These are phyloP conservation scores for Myxozyma udenii DNA, from an alignment of 805 yeast genomes.

Conservation along the genomic window DNA sequence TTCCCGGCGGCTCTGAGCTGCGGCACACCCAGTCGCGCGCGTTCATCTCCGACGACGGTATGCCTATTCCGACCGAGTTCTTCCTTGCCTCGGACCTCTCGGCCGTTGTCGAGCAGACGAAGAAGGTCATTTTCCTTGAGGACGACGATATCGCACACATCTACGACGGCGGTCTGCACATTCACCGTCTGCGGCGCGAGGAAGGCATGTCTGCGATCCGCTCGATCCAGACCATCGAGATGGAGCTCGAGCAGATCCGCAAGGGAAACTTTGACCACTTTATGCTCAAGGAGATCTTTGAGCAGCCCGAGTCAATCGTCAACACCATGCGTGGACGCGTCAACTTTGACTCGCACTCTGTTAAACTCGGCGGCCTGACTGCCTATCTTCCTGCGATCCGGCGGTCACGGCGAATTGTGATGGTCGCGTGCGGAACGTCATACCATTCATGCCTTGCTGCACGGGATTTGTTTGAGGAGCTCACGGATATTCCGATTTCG, in stretches of 20 bases:
- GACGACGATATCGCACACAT: conserved; percentile 99
- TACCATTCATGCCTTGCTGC: conserved; percentile 98
- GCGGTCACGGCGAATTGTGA: conserved; percentile 89
- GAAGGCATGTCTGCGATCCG: conserved; percentile 79
- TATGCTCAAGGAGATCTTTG: conserved; percentile 98
- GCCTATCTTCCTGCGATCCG: conserved; percentile 82
- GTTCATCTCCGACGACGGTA: conserved; percentile 87
- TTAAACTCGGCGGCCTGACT: conserved; percentile 86
- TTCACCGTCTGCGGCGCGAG: conserved; percentile 89
- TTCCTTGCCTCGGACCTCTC: conserved; percentile 96
- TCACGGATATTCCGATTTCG: conserved; percentile 89
- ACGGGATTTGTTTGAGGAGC: conserved; percentile 91
- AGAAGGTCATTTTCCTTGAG: conserved; percentile 91
- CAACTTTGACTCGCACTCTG: conserved; percentile 74
- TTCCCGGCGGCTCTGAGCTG: conserved; percentile 48
- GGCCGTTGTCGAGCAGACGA: conserved; percentile 93
- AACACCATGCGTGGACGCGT: conserved; percentile 99
- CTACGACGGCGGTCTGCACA: conserved; percentile 96
- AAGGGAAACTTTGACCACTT: conserved; percentile 94
- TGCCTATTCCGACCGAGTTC: conserved; percentile 91
- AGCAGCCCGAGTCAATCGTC: conserved; percentile 97
- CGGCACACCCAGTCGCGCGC: conserved; percentile 96
- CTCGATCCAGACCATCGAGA: conserved; percentile 92
- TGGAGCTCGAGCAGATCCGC: conserved; percentile 97
- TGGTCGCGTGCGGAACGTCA: conserved; percentile 99